Evolutionary conservation across 176 grass and related monocot genomes (phyloP).

Genomic region (Oryza rufipogon): DNA sequence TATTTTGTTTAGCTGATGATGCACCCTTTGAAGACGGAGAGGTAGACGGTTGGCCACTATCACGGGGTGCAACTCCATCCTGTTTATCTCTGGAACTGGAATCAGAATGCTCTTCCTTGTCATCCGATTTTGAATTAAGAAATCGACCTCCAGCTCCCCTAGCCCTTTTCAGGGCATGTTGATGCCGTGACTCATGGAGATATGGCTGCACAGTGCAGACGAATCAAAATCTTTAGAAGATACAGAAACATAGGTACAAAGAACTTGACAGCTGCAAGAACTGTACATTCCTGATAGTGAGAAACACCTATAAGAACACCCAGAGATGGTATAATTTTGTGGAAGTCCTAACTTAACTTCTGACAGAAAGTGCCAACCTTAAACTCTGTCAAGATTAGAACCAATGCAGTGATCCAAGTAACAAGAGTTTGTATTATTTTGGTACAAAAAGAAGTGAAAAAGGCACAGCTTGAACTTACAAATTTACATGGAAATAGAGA

Average conservation of each 20-base stretch:
- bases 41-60: constrained; percentile 30
- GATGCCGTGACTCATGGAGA: constrained; percentile 69
- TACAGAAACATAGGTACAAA: constrained; percentile 11
- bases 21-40: constrained; percentile 28
- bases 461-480: background rate
- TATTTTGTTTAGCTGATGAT: constrained; percentile 43
- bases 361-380: background rate
- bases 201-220: constrained; percentile 51
- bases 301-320: constrained; percentile 22
- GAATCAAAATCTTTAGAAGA: background rate
- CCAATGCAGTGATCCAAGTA: background rate
- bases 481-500: constrained; percentile 20
- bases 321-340: background rate
- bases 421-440: background rate
- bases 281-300: background rate
- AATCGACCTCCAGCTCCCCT: constrained; percentile 72
- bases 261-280: background rate
- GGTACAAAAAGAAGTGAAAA: background rate
- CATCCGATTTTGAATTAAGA: constrained; percentile 63
- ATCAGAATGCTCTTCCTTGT: constrained; percentile 53
- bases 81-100: constrained; percentile 48
- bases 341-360: background rate
- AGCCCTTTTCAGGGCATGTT: constrained; percentile 69
- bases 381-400: background rate
- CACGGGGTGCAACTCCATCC: constrained; percentile 18